Percentiles rank a stretch among this genome's conserved stretches.
Evolutionary conservation across 371 early-diverging fungal genomes (phyloP).

Genomic region (Actinomucor elegans): DNA sequence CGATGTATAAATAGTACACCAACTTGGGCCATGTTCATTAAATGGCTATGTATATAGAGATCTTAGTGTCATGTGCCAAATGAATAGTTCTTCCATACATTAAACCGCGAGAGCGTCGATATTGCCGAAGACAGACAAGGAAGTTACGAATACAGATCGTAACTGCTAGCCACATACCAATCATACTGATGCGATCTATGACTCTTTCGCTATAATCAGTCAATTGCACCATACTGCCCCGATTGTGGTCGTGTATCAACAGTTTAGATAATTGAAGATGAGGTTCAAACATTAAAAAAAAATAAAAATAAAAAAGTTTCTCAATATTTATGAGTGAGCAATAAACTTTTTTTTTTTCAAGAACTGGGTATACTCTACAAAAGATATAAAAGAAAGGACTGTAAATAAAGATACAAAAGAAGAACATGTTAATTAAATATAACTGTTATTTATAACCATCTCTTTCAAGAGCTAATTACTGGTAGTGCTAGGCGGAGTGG

Average conservation of each 20-base stretch:
- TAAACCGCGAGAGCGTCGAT: conserved; percentile 37
- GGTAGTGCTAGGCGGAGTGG: conserved; percentile 10
- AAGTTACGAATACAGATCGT: conserved; percentile 39
- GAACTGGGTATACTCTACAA: no score
- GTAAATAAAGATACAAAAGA: not conserved
- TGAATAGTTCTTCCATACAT: conserved; percentile 31
- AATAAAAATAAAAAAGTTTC: not conserved
- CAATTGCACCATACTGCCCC: conserved; percentile 32
- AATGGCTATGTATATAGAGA: conserved; percentile 25
- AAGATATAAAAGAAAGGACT: not conserved
- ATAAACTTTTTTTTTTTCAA: no score
- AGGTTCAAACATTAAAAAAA: not conserved
- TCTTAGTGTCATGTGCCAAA: not conserved
- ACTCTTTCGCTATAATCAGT: conserved; percentile 38
- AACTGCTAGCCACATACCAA: conserved; percentile 46
- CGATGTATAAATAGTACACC: conserved; percentile 39
- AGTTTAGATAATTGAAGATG: not conserved
- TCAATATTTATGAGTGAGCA: no score
- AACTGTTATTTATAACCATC: no score
- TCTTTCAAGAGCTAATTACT: not conserved
- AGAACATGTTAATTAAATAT: not conserved
- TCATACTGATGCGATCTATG: conserved; percentile 44
- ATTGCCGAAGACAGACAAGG: conserved; percentile 38
- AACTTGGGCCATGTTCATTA: conserved; percentile 43
- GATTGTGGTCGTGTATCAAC: no score